These are phyloP conservation scores for Trametes pubescens DNA, from an alignment of 1,284 basidiomycete genomes.

Conservation along the genomic window DNA sequence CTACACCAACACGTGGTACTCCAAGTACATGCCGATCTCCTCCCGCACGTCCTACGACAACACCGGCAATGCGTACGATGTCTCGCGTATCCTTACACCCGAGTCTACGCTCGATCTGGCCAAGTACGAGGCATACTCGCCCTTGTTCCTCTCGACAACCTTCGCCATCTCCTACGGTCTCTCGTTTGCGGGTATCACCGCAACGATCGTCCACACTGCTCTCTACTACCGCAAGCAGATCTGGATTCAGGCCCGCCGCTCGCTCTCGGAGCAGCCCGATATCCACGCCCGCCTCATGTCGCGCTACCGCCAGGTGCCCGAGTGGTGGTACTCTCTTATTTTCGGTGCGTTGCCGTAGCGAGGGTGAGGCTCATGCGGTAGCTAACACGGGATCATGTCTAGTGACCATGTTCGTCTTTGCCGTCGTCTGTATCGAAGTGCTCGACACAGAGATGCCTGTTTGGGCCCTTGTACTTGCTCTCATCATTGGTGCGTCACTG, in stretches of 20 bases:
- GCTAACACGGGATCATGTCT: not conserved
- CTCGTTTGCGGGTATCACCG: slow-evolving; percentile 63
- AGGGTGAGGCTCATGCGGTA: slow-evolving; percentile 41
- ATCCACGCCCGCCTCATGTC: slow-evolving; percentile 70
- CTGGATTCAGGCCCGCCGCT: slow-evolving; percentile 54
- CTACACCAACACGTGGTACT: slow-evolving; percentile 50
- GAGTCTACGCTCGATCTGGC: slow-evolving; percentile 53
- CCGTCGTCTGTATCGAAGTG: slow-evolving; percentile 73
- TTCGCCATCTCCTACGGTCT: slow-evolving; percentile 66
- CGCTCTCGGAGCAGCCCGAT: slow-evolving; percentile 64
- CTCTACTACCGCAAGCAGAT: slow-evolving; percentile 69
- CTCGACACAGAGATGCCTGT: slow-evolving; percentile 74
- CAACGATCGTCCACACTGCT: slow-evolving; percentile 64
- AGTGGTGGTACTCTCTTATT: slow-evolving; percentile 62
- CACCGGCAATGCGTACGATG: slow-evolving; percentile 60
- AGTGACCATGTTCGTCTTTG: slow-evolving; percentile 63
- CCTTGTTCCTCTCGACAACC: slow-evolving; percentile 62
- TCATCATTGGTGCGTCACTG: slow-evolving; percentile 45
- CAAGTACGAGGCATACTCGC: slow-evolving; percentile 68
- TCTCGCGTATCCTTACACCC: slow-evolving; percentile 54
- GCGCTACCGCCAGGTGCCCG: slow-evolving; percentile 65
- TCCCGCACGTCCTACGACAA: slow-evolving; percentile 47
- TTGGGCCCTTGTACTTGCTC: slow-evolving; percentile 60
- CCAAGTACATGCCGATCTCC: slow-evolving; percentile 50
- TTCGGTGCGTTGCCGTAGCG: slow-evolving; percentile 55